A percentile compares a stretch with the other conserved stretches of the same genome.
phyloP scores from a whole-genome alignment of 176 grass and related monocot species.

The Neostapfia colusana region DNA sequence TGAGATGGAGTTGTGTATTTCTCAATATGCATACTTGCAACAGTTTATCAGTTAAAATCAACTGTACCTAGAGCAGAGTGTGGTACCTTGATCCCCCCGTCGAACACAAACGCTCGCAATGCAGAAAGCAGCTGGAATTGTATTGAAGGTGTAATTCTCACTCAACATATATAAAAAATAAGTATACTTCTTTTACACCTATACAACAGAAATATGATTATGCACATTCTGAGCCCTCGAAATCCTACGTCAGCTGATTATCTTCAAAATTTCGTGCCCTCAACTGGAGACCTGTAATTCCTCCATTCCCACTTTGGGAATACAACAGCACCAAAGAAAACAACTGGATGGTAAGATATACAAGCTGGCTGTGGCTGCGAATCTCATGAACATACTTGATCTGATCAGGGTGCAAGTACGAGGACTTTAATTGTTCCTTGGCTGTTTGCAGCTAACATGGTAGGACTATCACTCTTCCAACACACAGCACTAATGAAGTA shows the following conservation, averaged over 20 bases:
- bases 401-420: conserved; percentile 79
- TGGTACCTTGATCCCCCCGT: background rate
- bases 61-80: background rate
- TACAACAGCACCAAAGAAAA: conserved; percentile 30
- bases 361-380: conserved; percentile 33
- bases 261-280: conserved; percentile 41
- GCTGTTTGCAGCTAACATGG: conserved; percentile 95
- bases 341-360: conserved; percentile 28
- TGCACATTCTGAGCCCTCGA: conserved; percentile 40
- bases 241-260: conserved; percentile 46
- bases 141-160: conserved; percentile 33
- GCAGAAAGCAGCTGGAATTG: conserved; percentile 24
- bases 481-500: conserved; percentile 98
- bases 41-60: background rate
- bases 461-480: conserved; percentile 98
- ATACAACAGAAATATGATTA: conserved; percentile 37
- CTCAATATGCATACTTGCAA: background rate
- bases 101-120: background rate
- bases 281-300: conserved; percentile 22
- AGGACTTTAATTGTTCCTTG: conserved; percentile 98
- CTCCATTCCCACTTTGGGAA: conserved; percentile 41
- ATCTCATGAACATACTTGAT: background rate
- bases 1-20: background rate
- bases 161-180: conserved; percentile 40
- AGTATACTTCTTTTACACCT: conserved; percentile 31